Evolutionary conservation across 176 grass and related monocot genomes (phyloP), one percentile per base, ranked within the genome.

Genomic region (Triticum timopheevii): DNA sequence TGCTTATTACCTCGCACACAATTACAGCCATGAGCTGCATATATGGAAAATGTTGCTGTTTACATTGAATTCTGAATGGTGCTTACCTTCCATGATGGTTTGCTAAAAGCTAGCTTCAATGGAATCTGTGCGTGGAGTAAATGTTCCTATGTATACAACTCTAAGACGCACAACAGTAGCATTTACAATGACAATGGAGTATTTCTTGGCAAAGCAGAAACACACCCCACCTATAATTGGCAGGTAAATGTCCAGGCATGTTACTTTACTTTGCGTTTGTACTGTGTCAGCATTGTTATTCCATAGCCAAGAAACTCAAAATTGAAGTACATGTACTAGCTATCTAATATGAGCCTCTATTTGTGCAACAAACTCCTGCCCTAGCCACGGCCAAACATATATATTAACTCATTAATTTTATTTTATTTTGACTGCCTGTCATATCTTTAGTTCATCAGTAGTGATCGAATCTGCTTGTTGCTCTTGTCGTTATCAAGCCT

Each of bases 111-210:
- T 99, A 84, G 92, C 94, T 88, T 93, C 92, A 17, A 99, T 99
- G 97, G 97, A 99, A 78, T 99, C 97, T 54, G 87, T 99, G 10
- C 94, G 97, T 79, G 97, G 97, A 86, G 97, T 99, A 66, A 99
- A 99, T 61, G 97, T 99, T 86, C 97, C 97, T 65, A 99, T 99
- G 97, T 99, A 99, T 82, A 97, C 97, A 73, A 99, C 97, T 39
- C 85, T 99, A 69, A 92, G 97, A 52, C 97, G 97, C 79, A 99
- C 97, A 77, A 97, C 97, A 79, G 97, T 99, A 62, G 89, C 91
- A 68, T 99, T 99, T 90, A 97, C 97, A 82, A 97, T 99, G 97
- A 94, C 84, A 83, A 95, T 99, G 89, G 97, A 99, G 83, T 99
- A 93, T 85, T 90, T 97, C 63, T 74, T 99, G 74, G 87, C 92